Conservation (phyloP, 2,329 filamentous ascomycete species). For the Apiospora malaysiana region DNA sequence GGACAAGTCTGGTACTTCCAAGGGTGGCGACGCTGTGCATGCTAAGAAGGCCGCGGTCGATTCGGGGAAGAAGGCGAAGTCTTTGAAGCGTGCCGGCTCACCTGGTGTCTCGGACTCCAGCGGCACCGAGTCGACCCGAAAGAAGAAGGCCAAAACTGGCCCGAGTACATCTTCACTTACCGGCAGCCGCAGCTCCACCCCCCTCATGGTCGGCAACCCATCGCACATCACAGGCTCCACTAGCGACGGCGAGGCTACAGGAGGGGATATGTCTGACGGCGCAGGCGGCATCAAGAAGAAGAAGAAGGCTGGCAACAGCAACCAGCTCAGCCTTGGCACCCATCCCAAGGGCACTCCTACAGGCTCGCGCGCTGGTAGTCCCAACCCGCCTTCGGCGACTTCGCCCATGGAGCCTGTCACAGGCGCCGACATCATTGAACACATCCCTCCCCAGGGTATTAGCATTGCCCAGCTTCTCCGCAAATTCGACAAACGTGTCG, state of each 20-base stretch:
- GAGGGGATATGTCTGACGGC: slow-evolving; percentile 69
- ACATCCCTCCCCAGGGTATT: slow-evolving; percentile 58
- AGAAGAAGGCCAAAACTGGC: slow-evolving; percentile 67
- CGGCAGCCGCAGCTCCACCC: slow-evolving; percentile 61
- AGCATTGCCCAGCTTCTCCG: slow-evolving; percentile 59
- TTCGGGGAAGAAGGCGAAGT: slow-evolving; percentile 61
- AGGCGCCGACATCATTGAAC: slow-evolving; percentile 59
- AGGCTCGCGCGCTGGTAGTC: slow-evolving; percentile 68
- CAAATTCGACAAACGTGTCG: slow-evolving; percentile 59
- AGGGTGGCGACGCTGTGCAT: slow-evolving; percentile 67
- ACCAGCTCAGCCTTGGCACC: slow-evolving; percentile 36
- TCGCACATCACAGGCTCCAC: slow-evolving; percentile 62
- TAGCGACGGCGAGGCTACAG: slow-evolving; percentile 76
- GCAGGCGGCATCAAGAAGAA: slow-evolving; percentile 60
- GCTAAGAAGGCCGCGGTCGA: slow-evolving; percentile 54
- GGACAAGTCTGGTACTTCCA: slow-evolving; percentile 60
- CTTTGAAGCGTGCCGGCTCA: slow-evolving; percentile 83
- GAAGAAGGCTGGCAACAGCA: slow-evolving; percentile 45
- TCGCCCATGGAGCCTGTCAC: slow-evolving; percentile 49
- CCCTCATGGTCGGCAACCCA: slow-evolving; percentile 54
- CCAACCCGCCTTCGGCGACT: slow-evolving; percentile 47
- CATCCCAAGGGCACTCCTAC: slow-evolving; percentile 57
- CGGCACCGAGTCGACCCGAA: slow-evolving; percentile 85
- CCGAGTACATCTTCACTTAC: slow-evolving; percentile 48
- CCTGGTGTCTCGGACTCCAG: slow-evolving; percentile 89